These are phyloP conservation scores for Thermomyces lanuginosus DNA, from an alignment of 2,329 filamentous ascomycete species.

Conservation along the genomic window DNA sequence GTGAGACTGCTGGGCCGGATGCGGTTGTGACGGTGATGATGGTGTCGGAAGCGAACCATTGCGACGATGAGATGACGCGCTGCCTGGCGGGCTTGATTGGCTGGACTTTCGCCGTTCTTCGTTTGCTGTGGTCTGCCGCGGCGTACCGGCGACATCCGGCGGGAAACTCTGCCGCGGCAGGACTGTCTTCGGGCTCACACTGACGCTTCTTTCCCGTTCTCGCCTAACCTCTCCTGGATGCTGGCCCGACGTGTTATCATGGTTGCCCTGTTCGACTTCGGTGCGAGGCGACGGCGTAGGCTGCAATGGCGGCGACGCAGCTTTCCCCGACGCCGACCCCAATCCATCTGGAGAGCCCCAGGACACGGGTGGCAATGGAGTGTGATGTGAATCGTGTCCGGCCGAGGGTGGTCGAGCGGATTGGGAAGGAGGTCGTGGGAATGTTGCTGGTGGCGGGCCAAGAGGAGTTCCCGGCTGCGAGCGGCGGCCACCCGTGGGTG, in stretches of 20 bases:
- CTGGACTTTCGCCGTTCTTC: slow-evolving; percentile 16
- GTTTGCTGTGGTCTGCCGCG: slow-evolving; percentile 12
- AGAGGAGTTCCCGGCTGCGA: slow-evolving; percentile 35
- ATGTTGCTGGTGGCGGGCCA: slow-evolving; percentile 26
- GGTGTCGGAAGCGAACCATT: not conserved
- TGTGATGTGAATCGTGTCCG: slow-evolving; percentile 19
- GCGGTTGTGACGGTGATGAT: slow-evolving; percentile 9
- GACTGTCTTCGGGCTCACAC: slow-evolving; percentile 60
- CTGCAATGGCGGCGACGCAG: slow-evolving; percentile 16
- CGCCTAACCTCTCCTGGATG: slow-evolving; percentile 37
- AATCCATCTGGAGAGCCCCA: slow-evolving; percentile 17
- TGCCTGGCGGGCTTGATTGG: slow-evolving; percentile 12
- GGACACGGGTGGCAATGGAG: slow-evolving; percentile 17
- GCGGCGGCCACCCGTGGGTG: slow-evolving; percentile 20
- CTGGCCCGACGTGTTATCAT: slow-evolving; percentile 10
- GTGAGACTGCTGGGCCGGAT: slow-evolving; percentile 7
- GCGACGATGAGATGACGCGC: not conserved
- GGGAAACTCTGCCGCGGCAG: slow-evolving; percentile 15
- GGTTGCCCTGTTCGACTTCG: slow-evolving; percentile 24
- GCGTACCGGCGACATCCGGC: slow-evolving; percentile 12
- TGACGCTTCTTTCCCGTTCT: slow-evolving; percentile 54
- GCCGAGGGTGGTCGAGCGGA: slow-evolving; percentile 22
- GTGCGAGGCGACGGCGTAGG: slow-evolving; percentile 18
- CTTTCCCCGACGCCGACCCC: slow-evolving; percentile 12
- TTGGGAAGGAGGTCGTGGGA: slow-evolving; percentile 20